A percentile compares a stretch with the other conserved stretches of the same genome.
phyloP scores from a whole-genome alignment of 148 eudicot genomes.

The Mesembryanthemum crystallinum region DNA sequence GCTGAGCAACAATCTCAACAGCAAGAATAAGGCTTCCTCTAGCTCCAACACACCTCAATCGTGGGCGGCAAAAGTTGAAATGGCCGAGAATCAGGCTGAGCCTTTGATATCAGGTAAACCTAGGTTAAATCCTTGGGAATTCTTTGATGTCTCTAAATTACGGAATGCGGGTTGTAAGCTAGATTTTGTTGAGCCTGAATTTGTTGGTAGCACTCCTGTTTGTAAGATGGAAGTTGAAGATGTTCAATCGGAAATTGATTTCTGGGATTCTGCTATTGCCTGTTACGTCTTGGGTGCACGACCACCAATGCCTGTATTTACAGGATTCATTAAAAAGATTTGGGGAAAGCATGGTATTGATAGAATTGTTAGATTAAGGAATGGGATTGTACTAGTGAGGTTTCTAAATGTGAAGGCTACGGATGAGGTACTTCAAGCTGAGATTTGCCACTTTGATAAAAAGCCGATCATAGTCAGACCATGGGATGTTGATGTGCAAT shows the following conservation, averaged over 20 bases:
- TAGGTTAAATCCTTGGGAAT: background rate
- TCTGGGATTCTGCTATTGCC: background rate
- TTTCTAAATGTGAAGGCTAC: background rate
- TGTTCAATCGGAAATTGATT: background rate
- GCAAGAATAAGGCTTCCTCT: no score
- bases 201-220: background rate
- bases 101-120: no score
- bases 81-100: no score
- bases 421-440: background rate
- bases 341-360: background rate
- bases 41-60: no score
- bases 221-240: background rate
- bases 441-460: background rate
- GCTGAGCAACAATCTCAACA: no score
- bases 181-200: background rate
- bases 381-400: background rate
- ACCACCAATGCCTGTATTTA: background rate
- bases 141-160: background rate
- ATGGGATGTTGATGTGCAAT: background rate
- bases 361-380: background rate
- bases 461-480: background rate
- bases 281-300: background rate
- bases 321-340: background rate
- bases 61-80: no score
- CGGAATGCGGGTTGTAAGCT: background rate